These are phyloP conservation scores for Alnus glutinosa DNA, from an alignment of 306 rosid genomes.

Conservation along the genomic window DNA sequence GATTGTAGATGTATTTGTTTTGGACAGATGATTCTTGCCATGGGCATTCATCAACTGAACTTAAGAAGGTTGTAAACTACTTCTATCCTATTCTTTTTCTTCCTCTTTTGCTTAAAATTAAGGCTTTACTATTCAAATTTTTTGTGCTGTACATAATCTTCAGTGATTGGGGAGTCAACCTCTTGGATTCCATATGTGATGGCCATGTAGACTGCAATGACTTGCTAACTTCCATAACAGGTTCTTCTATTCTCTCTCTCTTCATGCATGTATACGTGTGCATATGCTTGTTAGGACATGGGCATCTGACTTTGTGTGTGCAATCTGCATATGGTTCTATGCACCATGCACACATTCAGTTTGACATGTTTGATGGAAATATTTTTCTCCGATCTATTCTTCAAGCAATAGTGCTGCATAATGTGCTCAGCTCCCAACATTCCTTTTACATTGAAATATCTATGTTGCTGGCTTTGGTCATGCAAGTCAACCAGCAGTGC, in stretches of 20 bases:
- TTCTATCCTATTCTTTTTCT: neutral
- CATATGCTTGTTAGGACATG: no score
- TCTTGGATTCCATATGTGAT: constrained; percentile 76
- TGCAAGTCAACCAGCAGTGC: neutral
- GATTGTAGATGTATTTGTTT: constrained; percentile 23
- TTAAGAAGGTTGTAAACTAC: constrained; percentile 56
- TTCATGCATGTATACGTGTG: neutral
- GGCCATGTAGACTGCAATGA: constrained; percentile 64
- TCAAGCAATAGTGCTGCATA: neutral
- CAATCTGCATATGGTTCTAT: neutral
- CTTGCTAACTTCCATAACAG: constrained; percentile 83
- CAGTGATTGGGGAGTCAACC: constrained; percentile 78
- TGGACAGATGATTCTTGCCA: constrained; percentile 67
- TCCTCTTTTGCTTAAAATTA: constrained; percentile 14
- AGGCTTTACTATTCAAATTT: neutral
- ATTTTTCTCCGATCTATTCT: constrained; percentile 16
- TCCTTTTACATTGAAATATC: neutral
- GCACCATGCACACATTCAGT: no score
- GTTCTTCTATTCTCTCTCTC: constrained; percentile 34
- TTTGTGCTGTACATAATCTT: constrained; percentile 26
- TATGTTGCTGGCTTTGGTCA: neutral
- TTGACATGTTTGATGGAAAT: constrained; percentile 18
- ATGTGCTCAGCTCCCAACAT: constrained; percentile 12
- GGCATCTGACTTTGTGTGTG: constrained; percentile 4
- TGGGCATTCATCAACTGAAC: constrained; percentile 72